Conservation (phyloP, 2,329 filamentous ascomycete genomes). For the Myriosclerotinia duriaeana region DNA sequence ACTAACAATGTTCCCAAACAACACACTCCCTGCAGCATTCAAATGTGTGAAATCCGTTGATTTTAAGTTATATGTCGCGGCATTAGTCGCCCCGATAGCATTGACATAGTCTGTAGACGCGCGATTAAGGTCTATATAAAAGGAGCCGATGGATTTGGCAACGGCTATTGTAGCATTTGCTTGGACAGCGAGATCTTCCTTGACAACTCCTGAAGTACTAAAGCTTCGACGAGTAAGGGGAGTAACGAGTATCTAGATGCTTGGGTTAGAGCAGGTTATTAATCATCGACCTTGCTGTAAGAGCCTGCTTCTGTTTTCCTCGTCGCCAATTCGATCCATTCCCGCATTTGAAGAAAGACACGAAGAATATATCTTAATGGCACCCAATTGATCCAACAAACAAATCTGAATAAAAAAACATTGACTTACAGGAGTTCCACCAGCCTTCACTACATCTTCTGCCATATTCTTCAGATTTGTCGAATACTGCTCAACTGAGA, state of each 20-base stretch:
- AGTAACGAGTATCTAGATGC: constrained; percentile 50
- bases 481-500: constrained; percentile 45
- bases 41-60: constrained; percentile 51
- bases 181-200: constrained; percentile 45
- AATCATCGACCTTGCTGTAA: not conserved
- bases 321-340: not conserved
- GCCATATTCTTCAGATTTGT: constrained; percentile 46
- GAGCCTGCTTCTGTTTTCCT: not conserved
- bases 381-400: too few species aligned
- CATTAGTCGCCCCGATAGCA: constrained; percentile 46
- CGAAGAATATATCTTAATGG: too few species aligned
- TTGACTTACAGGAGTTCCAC: constrained; percentile 36
- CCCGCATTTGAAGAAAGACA: not conserved
- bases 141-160: constrained; percentile 40
- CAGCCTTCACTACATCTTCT: constrained; percentile 37
- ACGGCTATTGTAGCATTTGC: constrained; percentile 44
- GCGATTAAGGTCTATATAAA: constrained; percentile 48
- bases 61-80: constrained; percentile 46
- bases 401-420: not conserved
- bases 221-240: constrained; percentile 49
- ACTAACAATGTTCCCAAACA: constrained; percentile 50
- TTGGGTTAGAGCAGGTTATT: not conserved
- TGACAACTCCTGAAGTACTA: constrained; percentile 42
- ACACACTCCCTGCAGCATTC: constrained; percentile 46
- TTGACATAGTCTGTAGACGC: constrained; percentile 48